Percentiles rank a stretch among this genome's conserved stretches.
These are phyloP conservation scores for Bolboschoenoplectus hybrid DNA, from an alignment of 202 grass and related monocot species.

Conservation along the genomic window DNA sequence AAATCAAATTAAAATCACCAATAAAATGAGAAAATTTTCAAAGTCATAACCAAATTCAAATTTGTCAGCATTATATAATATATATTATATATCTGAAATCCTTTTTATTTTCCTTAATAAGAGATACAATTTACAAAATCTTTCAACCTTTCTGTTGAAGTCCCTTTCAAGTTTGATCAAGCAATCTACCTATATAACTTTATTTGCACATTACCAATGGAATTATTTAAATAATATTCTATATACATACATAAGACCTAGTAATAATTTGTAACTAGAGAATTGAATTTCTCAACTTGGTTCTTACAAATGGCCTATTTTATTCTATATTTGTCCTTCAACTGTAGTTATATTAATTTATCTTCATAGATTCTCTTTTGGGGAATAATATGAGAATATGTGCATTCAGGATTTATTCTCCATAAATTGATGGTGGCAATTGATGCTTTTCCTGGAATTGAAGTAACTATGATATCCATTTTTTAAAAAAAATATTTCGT, in stretches of 20 bases:
- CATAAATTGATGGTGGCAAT: neutral
- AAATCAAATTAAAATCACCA: neutral
- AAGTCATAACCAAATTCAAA: neutral
- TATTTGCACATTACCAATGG: neutral
- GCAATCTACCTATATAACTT: constrained; percentile 9
- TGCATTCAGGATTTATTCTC: neutral
- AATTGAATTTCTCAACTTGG: constrained; percentile 11
- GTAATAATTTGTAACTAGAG: no score
- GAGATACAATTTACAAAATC: neutral
- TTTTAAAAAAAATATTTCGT: no score
- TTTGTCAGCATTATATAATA: neutral
- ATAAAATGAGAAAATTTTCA: neutral
- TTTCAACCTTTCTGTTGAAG: neutral
- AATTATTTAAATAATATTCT: neutral
- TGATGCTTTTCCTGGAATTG: neutral
- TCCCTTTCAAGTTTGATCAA: constrained; percentile 15
- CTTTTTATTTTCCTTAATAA: neutral
- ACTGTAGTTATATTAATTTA: neutral
- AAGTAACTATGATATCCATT: no score
- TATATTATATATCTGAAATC: neutral
- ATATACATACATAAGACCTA: neutral
- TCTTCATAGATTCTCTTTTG: neutral
- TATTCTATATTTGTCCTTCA: neutral
- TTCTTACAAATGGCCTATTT: neutral
- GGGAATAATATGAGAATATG: neutral